Conservation (phyloP, 352 stramenopile genomes). For the Phytophthora cryptogea region DNA sequence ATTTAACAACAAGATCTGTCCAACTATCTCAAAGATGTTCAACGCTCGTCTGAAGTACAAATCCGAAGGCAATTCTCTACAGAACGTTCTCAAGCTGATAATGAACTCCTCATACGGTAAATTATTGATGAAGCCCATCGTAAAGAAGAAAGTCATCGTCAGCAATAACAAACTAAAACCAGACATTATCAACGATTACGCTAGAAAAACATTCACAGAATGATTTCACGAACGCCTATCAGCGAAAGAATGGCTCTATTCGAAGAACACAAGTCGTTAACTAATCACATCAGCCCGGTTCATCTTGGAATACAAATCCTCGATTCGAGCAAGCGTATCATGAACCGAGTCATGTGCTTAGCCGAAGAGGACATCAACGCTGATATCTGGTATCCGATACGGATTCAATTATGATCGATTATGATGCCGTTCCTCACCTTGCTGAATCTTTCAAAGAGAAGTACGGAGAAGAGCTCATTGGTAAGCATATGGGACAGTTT, state of each 20-base stretch:
- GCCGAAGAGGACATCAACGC: constrained; percentile 7
- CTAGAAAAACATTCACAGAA: constrained; percentile 17
- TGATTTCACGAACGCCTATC: constrained; percentile 12
- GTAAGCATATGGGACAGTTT: constrained; percentile 14
- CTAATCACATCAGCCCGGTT: constrained; percentile 5
- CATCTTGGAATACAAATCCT: constrained; percentile 12
- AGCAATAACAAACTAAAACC: neutral
- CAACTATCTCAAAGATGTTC: constrained; percentile 6
- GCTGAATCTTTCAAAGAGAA: constrained; percentile 1
- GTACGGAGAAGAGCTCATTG: constrained; percentile 5
- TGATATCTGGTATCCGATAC: constrained; percentile 16
- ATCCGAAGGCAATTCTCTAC: constrained; percentile 3
- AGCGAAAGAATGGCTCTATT: constrained; percentile 4
- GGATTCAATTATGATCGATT: constrained; percentile 8
- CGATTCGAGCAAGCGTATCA: constrained; percentile 8
- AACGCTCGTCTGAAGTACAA: constrained; percentile 8
- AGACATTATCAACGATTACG: constrained; percentile 6
- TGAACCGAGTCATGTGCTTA: constrained; percentile 11
- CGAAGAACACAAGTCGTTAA: constrained; percentile 13
- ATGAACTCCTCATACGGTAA: constrained; percentile 14
- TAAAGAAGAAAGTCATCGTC: constrained; percentile 12
- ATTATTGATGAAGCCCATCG: constrained; percentile 9
- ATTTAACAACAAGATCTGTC: constrained; percentile 8
- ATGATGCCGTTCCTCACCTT: constrained; percentile 2
- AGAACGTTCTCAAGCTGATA: constrained; percentile 15